Conservation (phyloP, 1,284 basidiomycete species). For the Cystobasidium pallidum region DNA sequence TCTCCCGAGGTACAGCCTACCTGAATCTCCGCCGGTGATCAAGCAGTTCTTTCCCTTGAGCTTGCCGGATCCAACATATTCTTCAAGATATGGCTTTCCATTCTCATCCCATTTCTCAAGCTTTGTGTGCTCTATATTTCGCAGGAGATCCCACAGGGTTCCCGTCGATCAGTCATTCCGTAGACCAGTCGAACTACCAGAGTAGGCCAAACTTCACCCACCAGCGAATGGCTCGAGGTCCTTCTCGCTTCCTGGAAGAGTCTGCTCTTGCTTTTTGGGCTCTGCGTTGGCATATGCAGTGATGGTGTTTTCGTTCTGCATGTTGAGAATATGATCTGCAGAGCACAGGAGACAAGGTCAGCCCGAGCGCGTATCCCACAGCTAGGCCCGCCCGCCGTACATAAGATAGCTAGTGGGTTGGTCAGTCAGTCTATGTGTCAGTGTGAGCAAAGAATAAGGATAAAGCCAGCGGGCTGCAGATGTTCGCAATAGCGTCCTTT, state of each 20-base stretch:
- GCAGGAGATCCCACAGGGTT: too few species aligned
- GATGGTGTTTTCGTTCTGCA: conserved; percentile 44
- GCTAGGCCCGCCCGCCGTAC: too few species aligned
- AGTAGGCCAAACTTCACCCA: neutral
- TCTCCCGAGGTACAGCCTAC: conserved; percentile 6
- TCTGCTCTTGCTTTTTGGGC: conserved; percentile 58
- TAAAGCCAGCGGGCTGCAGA: too few species aligned
- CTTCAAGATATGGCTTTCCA: conserved; percentile 65
- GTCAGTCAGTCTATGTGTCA: too few species aligned
- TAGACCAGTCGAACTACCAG: neutral
- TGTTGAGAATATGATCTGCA: neutral
- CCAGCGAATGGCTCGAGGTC: conserved; percentile 56
- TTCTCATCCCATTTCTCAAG: conserved; percentile 65
- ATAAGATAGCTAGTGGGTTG: too few species aligned
- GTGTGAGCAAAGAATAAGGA: too few species aligned
- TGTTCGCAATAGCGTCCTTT: too few species aligned
- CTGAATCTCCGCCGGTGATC: conserved; percentile 60
- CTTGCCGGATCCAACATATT: conserved; percentile 60
- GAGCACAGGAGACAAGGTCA: too few species aligned
- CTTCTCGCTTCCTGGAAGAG: conserved; percentile 61
- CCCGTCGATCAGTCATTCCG: neutral
- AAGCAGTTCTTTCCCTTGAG: conserved; percentile 66
- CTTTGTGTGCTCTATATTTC: conserved; percentile 59
- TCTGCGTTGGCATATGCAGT: conserved; percentile 48
- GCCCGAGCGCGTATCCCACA: too few species aligned